Conservation (phyloP, 1,284 basidiomycete species). For the Entoloma clypeatum region DNA sequence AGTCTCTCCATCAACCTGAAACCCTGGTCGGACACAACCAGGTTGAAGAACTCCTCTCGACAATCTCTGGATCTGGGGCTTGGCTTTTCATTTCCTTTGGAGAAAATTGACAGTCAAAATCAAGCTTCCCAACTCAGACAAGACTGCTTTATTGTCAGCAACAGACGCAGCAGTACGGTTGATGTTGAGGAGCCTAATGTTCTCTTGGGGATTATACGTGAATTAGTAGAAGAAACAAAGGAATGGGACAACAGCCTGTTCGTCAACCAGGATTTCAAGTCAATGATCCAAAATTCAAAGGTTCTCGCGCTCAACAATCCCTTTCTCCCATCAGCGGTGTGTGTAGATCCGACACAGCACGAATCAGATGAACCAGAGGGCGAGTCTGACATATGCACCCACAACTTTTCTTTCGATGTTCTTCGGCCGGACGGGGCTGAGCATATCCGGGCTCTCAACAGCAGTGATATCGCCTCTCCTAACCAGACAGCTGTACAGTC, state of each 20-base stretch:
- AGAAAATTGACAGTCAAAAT: too few relatives aligned
- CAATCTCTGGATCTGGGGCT: constrained; percentile 10
- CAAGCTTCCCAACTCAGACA: too few relatives aligned
- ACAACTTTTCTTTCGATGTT: not conserved
- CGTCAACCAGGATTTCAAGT: constrained; percentile 42
- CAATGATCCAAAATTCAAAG: constrained; percentile 35
- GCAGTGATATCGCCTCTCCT: too few relatives aligned
- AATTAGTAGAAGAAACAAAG: constrained; percentile 44
- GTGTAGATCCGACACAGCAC: too few relatives aligned
- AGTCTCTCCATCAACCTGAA: constrained; percentile 4
- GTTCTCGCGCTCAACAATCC: constrained; percentile 11
- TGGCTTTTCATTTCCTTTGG: constrained; percentile 10
- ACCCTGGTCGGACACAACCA: not conserved
- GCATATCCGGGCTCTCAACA: too few relatives aligned
- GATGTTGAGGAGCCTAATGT: constrained; percentile 26
- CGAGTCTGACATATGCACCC: not conserved
- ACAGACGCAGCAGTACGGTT: not conserved
- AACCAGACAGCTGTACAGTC: too few relatives aligned
- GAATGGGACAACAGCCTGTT: constrained; percentile 46
- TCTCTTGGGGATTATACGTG: constrained; percentile 39
- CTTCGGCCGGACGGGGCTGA: not conserved
- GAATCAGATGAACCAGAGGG: not conserved
- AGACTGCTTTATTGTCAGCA: too few relatives aligned
- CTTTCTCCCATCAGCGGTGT: too few relatives aligned
- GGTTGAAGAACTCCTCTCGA: constrained; percentile 3